Base-by-base conservation (phyloP, 139 green algal genomes). In the Coccomyxa sp. region DNA sequence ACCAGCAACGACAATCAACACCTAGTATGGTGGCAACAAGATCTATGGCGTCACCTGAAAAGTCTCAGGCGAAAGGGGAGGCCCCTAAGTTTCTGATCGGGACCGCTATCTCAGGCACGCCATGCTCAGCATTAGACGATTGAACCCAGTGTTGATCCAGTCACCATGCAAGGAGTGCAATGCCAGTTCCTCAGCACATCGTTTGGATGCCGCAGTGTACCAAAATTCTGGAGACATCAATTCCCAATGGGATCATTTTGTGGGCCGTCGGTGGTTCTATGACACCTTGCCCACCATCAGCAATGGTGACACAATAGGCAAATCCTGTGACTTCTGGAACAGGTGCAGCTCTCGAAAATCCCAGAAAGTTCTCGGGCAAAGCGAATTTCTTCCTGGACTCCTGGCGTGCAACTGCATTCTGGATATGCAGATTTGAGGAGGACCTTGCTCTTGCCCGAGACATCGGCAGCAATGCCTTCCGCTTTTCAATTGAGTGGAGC, bases 401-500 rank as follows among this genome's bases (percentile, higher is more conserved):
- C 3, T 51, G 38, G 38, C 38, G 7, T 51, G 38, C 38, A 51
- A 51, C 38, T 51, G 38, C 38, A 7, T 51, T 51, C 38, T 51
- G 3, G 38, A 51, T 51, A 7, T 71, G 63, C 71, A 77, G 57
- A 11, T 87, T 83, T 66, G 84, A 87, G 66, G 81, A 82, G 30
- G 84, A 87, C 67, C 82, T 87, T 31, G 13, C 21, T 9, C 25
- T 78, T 13, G 81, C 81, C 31, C 28, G 38, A 0, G 58, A 68
- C 58, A 57, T 87, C 38, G 68, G 90, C 58, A 87, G 85, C 84
- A 97, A 94, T 79, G 85, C 87, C 17, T 95, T 97, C 86, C 89
- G 94, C 13, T 86, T 97, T 30, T 95, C 90, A 7, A 88, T 97
- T 58, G 94, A 97, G 85, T 97, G 94, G 94, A 84, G 88, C 32